Evolutionary conservation across 2,329 filamentous ascomycete genomes (phyloP).

Genomic region (Colletotrichum magnum): DNA sequence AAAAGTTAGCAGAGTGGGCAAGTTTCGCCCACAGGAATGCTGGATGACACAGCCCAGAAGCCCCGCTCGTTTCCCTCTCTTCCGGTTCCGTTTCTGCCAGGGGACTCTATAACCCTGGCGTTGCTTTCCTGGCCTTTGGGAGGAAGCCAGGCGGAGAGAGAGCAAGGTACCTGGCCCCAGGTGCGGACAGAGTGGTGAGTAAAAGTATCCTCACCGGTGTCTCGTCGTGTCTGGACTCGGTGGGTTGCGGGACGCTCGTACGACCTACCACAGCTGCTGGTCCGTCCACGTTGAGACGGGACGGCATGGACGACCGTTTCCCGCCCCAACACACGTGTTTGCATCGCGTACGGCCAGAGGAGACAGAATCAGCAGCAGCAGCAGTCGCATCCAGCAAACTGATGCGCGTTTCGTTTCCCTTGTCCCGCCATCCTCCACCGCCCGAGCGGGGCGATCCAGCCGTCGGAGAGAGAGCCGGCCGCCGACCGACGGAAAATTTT

Average conservation of each 20-base stretch:
- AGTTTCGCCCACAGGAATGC: background rate
- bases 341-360: conserved; percentile 21
- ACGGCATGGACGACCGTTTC: conserved; percentile 9
- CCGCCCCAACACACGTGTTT: conserved; percentile 34
- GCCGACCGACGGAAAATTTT: conserved; percentile 33
- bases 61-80: conserved; percentile 29
- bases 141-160: background rate
- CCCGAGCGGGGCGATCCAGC: background rate
- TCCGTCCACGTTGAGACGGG: conserved; percentile 36
- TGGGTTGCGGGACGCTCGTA: background rate
- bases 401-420: conserved; percentile 17
- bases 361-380: background rate
- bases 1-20: conserved; percentile 19
- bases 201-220: background rate
- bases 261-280: conserved; percentile 28
- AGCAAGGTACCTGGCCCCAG: background rate
- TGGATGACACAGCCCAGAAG: conserved; percentile 26
- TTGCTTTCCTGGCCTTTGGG: background rate
- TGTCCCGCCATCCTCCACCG: background rate
- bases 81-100: conserved; percentile 26
- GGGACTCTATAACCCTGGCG: background rate
- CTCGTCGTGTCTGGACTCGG: background rate
- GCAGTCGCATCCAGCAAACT: background rate
- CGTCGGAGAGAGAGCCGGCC: conserved; percentile 13
- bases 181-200: background rate